Evolutionary conservation across 257 asterid genomes (phyloP).

Genomic region (Solanum virginianum): DNA sequence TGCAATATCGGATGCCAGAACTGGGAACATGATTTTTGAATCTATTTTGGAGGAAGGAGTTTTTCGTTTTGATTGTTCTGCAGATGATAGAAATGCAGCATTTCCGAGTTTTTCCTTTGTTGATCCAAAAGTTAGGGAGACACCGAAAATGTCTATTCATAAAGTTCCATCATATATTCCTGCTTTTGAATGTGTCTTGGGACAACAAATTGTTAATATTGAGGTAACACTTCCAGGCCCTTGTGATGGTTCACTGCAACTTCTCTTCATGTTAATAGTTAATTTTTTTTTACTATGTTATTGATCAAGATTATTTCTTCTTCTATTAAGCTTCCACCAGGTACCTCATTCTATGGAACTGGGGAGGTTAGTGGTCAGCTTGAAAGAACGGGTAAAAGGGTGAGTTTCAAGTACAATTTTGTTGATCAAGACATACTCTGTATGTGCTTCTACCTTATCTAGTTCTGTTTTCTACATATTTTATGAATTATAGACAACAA

Average conservation of each 20-base stretch:
- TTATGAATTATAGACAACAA: background rate
- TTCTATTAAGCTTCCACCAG: conserved; percentile 56
- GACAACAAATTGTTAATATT: conserved; percentile 57
- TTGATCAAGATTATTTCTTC: conserved; percentile 6
- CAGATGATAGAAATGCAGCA: conserved; percentile 55
- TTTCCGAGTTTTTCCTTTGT: conserved; percentile 78
- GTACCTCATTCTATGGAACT: conserved; percentile 89
- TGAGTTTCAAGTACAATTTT: conserved; percentile 9
- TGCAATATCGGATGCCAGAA: conserved; percentile 15
- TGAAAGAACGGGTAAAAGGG: conserved; percentile 95
- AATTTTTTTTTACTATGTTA: background rate
- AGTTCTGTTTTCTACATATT: background rate
- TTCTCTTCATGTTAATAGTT: background rate
- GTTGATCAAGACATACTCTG: background rate
- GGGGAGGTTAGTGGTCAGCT: conserved; percentile 90
- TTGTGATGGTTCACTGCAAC: background rate
- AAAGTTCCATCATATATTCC: conserved; percentile 53
- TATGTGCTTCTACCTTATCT: background rate
- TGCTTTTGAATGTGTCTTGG: conserved; percentile 42
- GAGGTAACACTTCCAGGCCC: conserved; percentile 30
- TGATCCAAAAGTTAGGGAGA: conserved; percentile 53
- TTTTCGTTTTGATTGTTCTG: conserved; percentile 85
- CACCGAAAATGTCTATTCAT: conserved; percentile 29
- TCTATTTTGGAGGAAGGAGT: conserved; percentile 87
- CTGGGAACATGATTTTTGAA: conserved; percentile 67